Base-by-base conservation (phyloP, 75 land plant species). In the Cryptomeria japonica region DNA sequence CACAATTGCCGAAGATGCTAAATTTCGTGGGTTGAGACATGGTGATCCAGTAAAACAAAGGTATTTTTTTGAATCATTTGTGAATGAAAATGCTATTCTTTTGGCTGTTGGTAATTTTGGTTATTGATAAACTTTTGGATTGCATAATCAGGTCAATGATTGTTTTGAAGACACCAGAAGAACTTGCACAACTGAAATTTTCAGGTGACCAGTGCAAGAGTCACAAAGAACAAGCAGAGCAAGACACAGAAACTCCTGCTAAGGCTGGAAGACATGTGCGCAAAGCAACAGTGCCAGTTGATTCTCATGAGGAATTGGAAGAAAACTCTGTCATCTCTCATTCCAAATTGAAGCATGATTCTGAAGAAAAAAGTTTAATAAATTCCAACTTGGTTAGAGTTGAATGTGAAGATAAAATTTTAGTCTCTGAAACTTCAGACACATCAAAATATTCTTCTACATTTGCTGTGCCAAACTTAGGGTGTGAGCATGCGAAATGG, bases 1-100 rank as follows among this genome's bases (percentile, higher is more conserved):
- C 15, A 38, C 83, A 31, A 61, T 86, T 49, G n/a, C 87, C 46
- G n/a, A 68, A 37, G 58, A 68, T 11, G 75, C 72, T 15, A 86
- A 36, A 77, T 47, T 32, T 58, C 89, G 34, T 22, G 38, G 22
- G 19, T 14, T 46, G 25, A 38, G n/a, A 28, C 84, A 82, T 82
- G 86, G 86, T 36, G 86, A 56, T 16, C 86, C n/a, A 46, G 38
- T 56, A 28, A 85, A 55, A 85, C 68, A 85, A 85, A 85, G 68
- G 86, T 85, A 85, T 36, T 51, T 85, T 18, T 51, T 34, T 55
- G 16, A 11, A 22, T 19, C 36, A 49, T 49, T 56, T 46, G 15
- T 44, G 28, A 82, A n/a, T 44, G 47, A 82, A 44, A 46, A 44
- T 82, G 14, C 32, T 46, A 11, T 46, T 28, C n/a, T 28, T 1